Evolutionary conservation across 164 flowering plant species (phyloP).

Genomic region (Liquidambar formosana): DNA sequence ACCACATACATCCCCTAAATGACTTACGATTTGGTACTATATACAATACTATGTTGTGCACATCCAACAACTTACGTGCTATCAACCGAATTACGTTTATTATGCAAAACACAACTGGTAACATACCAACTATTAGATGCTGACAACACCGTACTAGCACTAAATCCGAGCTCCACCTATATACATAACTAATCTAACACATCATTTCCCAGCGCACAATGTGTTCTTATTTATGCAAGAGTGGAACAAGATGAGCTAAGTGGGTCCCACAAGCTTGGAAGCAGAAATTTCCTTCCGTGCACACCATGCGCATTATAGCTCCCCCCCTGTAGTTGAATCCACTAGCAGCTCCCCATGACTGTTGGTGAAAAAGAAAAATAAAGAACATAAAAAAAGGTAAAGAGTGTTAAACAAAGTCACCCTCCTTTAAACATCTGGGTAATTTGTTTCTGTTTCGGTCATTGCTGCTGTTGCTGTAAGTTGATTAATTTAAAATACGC

Average conservation of each 20-base stretch:
- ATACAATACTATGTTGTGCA: no score
- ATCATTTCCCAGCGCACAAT: no score
- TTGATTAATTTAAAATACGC: constrained; percentile 71
- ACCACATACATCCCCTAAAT: no score
- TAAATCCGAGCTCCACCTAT: no score
- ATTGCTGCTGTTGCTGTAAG: constrained; percentile 62
- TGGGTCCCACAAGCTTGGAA: constrained; percentile 27
- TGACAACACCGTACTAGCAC: no score
- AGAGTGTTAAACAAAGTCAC: constrained; percentile 20
- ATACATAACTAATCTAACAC: no score
- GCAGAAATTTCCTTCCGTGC: constrained; percentile 20
- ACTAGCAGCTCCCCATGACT: constrained; percentile 15
- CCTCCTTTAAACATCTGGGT: constrained; percentile 19
- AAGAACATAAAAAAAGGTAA: background rate
- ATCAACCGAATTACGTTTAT: no score
- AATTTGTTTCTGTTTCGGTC: constrained; percentile 1
- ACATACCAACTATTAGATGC: no score
- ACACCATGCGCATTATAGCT: constrained; percentile 25
- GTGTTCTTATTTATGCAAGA: constrained; percentile 2
- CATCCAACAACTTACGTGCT: no score
- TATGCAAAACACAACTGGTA: no score
- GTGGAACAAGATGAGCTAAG: constrained; percentile 11
- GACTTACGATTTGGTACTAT: no score
- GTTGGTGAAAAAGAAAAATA: background rate
- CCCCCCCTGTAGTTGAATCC: constrained; percentile 16